Evolutionary conservation across 2,329 filamentous ascomycete genomes (phyloP).

Genomic region (Moelleriella libera): DNA sequence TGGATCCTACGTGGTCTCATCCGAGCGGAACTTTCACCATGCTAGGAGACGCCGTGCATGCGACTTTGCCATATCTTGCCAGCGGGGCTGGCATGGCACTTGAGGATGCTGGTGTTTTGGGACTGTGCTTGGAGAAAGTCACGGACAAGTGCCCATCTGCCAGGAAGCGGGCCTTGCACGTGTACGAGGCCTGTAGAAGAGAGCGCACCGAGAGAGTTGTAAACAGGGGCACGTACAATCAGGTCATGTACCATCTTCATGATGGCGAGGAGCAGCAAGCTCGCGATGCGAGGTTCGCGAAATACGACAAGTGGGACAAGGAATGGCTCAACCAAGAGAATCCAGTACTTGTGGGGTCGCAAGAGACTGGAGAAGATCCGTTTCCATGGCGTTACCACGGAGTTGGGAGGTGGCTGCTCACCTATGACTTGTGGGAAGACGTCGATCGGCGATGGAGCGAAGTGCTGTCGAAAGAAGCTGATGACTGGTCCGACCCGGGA

Average conservation of each 20-base stretch:
- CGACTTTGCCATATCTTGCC: constrained; percentile 48
- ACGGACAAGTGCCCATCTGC: constrained; percentile 21
- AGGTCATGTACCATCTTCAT: constrained; percentile 45
- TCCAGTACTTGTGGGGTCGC: constrained; percentile 8
- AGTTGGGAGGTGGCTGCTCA: constrained; percentile 23
- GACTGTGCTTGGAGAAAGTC: constrained; percentile 35
- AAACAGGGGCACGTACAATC: constrained; percentile 43
- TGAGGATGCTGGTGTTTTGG: constrained; percentile 44
- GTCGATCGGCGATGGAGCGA: constrained; percentile 18
- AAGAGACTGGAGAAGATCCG: constrained; percentile 23
- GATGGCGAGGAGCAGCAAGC: constrained; percentile 42
- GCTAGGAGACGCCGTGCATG: constrained; percentile 50
- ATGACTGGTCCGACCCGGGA: no score
- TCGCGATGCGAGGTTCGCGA: constrained; percentile 26
- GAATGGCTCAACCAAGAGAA: constrained; percentile 13
- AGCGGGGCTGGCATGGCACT: constrained; percentile 43
- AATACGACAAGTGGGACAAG: constrained; percentile 16
- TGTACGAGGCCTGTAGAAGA: constrained; percentile 44
- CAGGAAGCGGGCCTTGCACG: constrained; percentile 19
- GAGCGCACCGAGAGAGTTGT: constrained; percentile 46
- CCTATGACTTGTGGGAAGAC: constrained; percentile 23
- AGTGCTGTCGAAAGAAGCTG: no score
- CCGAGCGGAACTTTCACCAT: constrained; percentile 40
- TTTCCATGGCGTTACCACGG: constrained; percentile 25
- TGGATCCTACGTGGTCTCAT: constrained; percentile 39